Percentiles rank a stretch among this genome's conserved stretches.
Conservation (phyloP, 116 monocot species). For the Dioscorea cayenensis region DNA sequence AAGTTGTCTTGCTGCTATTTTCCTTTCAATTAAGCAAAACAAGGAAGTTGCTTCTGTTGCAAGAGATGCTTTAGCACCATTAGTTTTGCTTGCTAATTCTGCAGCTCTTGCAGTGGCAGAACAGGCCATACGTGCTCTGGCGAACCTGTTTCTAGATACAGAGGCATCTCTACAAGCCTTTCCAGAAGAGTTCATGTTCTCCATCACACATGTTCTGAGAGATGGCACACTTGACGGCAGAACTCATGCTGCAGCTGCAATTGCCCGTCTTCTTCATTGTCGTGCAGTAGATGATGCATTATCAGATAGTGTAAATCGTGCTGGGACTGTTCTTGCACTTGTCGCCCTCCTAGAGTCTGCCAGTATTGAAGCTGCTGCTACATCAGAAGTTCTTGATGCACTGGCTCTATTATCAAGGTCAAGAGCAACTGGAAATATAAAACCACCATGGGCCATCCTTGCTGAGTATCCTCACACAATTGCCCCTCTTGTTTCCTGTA, state of each 20-base stretch:
- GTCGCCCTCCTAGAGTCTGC: constrained; percentile 65
- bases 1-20: constrained; percentile 85
- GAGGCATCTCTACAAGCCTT: constrained; percentile 56
- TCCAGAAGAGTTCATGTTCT: constrained; percentile 63
- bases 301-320: constrained; percentile 51
- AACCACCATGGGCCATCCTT: constrained; percentile 62
- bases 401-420: constrained; percentile 64
- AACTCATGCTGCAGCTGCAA: constrained; percentile 83
- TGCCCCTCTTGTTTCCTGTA: constrained; percentile 64
- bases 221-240: constrained; percentile 81
- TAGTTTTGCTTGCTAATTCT: constrained; percentile 70
- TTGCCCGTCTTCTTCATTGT: constrained; percentile 66
- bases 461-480: constrained; percentile 73
- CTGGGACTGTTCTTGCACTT: constrained; percentile 81
- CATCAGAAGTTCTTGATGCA: constrained; percentile 85
- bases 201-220: constrained; percentile 63
- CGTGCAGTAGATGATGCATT: constrained; percentile 39
- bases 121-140: constrained; percentile 77
- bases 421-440: constrained; percentile 34
- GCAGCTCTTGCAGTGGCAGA: constrained; percentile 73
- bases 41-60: constrained; percentile 67
- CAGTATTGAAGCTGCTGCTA: constrained; percentile 55
- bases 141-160: constrained; percentile 80
- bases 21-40: constrained; percentile 90
- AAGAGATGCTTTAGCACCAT: constrained; percentile 49